Evolutionary conservation across 805 yeast species (phyloP).

Genomic region (Ogataea trehalophila): DNA sequence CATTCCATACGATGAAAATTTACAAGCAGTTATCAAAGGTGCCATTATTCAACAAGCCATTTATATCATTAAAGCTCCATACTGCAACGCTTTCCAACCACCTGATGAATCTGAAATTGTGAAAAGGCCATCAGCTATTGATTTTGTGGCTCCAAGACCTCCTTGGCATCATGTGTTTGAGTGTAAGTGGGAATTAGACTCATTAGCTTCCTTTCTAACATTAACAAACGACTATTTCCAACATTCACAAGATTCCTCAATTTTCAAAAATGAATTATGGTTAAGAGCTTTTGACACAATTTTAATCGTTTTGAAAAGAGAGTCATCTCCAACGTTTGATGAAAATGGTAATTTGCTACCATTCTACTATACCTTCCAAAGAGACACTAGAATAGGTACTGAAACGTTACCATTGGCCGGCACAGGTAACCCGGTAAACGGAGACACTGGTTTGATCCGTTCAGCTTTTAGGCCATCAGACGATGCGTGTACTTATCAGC

Average conservation of each 20-base stretch:
- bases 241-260: constrained; percentile 44
- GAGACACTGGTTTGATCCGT: constrained; percentile 64
- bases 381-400: constrained; percentile 69
- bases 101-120: constrained; percentile 51
- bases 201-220: constrained; percentile 76
- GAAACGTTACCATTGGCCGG: constrained; percentile 81
- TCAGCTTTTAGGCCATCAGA: constrained; percentile 88
- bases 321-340: constrained; percentile 57
- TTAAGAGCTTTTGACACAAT: constrained; percentile 49
- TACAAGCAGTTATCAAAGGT: constrained; percentile 58
- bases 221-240: constrained; percentile 66
- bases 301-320: constrained; percentile 50
- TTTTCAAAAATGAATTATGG: constrained; percentile 51
- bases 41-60: constrained; percentile 78
- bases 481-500: constrained; percentile 76
- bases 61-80: constrained; percentile 60
- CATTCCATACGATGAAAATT: constrained; percentile 42
- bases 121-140: constrained; percentile 49
- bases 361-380: constrained; percentile 61
- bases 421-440: constrained; percentile 77
- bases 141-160: constrained; percentile 64
- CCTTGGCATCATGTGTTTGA: constrained; percentile 74
- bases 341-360: constrained; percentile 43
- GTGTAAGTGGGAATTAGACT: constrained; percentile 86
- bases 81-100: constrained; percentile 91